These are phyloP conservation scores for Colletotrichum sp. DNA, from an alignment of 2,329 filamentous ascomycete genomes.

Conservation along the genomic window DNA sequence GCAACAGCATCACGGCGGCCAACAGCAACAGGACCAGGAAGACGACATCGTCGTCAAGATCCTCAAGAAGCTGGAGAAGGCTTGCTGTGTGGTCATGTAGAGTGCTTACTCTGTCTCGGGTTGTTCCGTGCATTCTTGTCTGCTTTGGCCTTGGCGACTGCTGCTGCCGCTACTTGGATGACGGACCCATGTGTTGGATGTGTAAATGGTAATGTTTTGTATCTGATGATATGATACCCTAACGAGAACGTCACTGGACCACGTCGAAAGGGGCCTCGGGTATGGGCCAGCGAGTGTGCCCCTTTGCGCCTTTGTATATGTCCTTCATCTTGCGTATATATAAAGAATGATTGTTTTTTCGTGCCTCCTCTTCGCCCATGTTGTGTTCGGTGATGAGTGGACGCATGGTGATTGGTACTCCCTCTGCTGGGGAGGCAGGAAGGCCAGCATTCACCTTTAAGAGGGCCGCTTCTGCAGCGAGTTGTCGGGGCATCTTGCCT, in stretches of 20 bases:
- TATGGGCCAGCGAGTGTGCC: not conserved
- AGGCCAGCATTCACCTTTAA: not conserved
- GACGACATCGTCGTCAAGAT: constrained; percentile 67
- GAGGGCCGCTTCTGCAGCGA: not conserved
- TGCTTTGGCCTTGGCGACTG: not conserved
- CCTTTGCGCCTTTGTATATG: not conserved
- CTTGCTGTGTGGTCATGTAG: constrained; percentile 80
- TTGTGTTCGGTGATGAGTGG: not conserved
- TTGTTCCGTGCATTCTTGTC: not conserved
- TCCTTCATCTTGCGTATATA: not conserved
- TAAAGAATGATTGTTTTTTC: not conserved
- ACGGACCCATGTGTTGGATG: not conserved
- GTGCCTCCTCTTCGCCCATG: not conserved
- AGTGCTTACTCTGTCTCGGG: not conserved
- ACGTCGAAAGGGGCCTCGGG: not conserved
- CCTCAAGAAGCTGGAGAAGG: constrained; percentile 68
- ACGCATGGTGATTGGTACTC: not conserved
- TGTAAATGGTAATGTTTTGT: constrained; percentile 4
- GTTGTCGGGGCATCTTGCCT: not conserved
- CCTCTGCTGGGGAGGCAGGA: not conserved
- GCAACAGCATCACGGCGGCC: constrained; percentile 35
- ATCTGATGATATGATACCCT: not conserved
- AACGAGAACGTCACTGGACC: not conserved
- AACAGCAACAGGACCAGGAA: constrained; percentile 57
- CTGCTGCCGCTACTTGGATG: not conserved